Evolutionary conservation across 1,139 yeast genomes (phyloP).

Genomic region (Sugiyamaella sp.): DNA sequence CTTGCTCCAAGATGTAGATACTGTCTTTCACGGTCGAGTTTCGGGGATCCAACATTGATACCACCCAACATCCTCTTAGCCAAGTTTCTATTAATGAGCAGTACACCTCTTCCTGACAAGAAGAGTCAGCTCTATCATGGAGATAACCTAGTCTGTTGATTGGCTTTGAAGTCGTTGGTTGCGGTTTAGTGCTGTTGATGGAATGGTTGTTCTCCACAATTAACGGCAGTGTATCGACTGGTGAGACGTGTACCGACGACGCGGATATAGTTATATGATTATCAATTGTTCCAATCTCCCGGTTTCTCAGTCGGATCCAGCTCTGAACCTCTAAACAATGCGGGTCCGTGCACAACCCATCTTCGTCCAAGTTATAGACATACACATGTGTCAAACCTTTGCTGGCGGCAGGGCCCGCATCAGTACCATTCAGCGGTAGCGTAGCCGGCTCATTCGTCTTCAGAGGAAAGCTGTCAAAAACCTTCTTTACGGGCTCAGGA

Average conservation of each 20-base stretch:
- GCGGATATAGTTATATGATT: constrained; percentile 16
- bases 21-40: constrained; percentile 19
- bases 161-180: constrained; percentile 9
- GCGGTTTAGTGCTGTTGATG: constrained; percentile 17
- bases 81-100: constrained; percentile 34
- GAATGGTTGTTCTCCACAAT: constrained; percentile 18
- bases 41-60: constrained; percentile 30
- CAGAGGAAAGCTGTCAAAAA: constrained; percentile 58
- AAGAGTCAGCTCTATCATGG: constrained; percentile 1
- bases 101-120: constrained; percentile 27
- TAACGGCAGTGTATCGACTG: constrained; percentile 31
- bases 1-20: constrained; percentile 29
- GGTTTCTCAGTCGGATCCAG: constrained; percentile 26
- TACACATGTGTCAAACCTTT: constrained; percentile 26
- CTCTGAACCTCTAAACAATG: constrained; percentile 36
- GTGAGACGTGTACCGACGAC: constrained; percentile 25
- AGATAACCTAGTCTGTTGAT: constrained; percentile 16
- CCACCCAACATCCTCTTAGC: constrained; percentile 41
- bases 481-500: constrained; percentile 48
- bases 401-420: neutral
- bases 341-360: constrained; percentile 39
- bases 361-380: constrained; percentile 34
- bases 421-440: constrained; percentile 9
- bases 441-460: constrained; percentile 19
- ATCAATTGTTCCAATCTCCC: constrained; percentile 14